Base-by-base conservation (phyloP, 331 rosid genomes). In the Acacia concinna region DNA sequence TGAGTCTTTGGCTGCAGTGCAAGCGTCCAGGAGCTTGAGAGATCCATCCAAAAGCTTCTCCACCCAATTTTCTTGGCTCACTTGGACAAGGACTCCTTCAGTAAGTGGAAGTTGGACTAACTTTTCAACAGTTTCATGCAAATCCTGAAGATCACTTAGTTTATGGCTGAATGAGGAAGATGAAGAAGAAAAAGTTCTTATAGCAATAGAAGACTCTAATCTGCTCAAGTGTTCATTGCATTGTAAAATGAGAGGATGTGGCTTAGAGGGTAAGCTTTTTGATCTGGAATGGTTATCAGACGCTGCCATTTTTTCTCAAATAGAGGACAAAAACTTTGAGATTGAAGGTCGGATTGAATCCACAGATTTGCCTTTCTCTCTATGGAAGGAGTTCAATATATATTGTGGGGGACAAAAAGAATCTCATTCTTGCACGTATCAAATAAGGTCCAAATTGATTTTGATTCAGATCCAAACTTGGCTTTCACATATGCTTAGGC, bases 251-350 rank as follows among this genome's bases (percentile, higher is more conserved):
- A 89, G 78, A 8, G 96, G 96, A 82, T 92, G 93, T 28, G 92
- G 88, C 69, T 84, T 87, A 0, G 96, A 68, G 21, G 97, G 97
- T 34, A 92, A 81, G 84, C 93, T 90, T 57, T 84, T 90, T 8
- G 93, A 90, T 12, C 91, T 84, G 41, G 66, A 63, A 78, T 82
- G 85, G 59, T 52, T 72, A 25, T 54, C 7, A 66, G 76, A 75
- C n/a, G 73, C 30, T 62, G 44, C 72, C 82, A 82, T 71, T 71
- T 70, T 59, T 77, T 15, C 56, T 47, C 63, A 59, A 32, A 46
- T 41, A n/a, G 28, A 52, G 21, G 60, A 27, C 68, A 75, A 41
- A 30, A 25, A 23, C 4, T 40, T 40, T 68, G 27, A 34, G 32
- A 13, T 68, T 35, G 63, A 51, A 2, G 35, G 40, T 18, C 15